Evolutionary conservation across 306 rosid genomes (phyloP).

Genomic region (Quercus mongolica): DNA sequence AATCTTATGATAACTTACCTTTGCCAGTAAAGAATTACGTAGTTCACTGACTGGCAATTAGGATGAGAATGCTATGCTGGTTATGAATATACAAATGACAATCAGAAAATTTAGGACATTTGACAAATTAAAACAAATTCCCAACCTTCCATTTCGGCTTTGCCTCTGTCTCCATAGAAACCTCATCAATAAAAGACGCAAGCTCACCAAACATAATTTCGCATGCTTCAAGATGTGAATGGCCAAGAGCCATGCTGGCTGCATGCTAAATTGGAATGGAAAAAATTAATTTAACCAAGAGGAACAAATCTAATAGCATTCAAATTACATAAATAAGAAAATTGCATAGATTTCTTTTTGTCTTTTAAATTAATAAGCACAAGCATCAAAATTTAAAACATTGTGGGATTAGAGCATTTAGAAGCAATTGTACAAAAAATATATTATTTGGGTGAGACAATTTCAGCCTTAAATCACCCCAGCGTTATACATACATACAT

Average conservation of each 20-base stretch:
- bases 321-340: not conserved
- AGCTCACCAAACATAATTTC: slow-evolving; percentile 95
- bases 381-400: not conserved
- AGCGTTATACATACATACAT: not conserved
- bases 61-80: not conserved
- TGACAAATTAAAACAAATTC: slow-evolving; percentile 15
- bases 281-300: slow-evolving; percentile 19
- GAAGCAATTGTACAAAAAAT: not conserved
- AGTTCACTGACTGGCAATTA: not conserved
- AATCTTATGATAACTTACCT: not conserved
- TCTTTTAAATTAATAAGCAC: not conserved
- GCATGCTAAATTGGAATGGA: slow-evolving; percentile 67
- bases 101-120: slow-evolving; percentile 4
- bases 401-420: not conserved
- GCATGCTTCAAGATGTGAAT: slow-evolving; percentile 88
- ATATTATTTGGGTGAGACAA: not conserved
- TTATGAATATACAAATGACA: not conserved
- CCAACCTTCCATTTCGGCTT: slow-evolving; percentile 97
- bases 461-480: not conserved
- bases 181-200: slow-evolving; percentile 81
- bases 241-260: slow-evolving; percentile 99
- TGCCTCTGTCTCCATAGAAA: slow-evolving; percentile 85
- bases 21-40: not conserved
- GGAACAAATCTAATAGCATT: not conserved
- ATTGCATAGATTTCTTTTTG: not conserved